These are phyloP conservation scores for Apiosordaria backusii DNA, from an alignment of 495 filamentous ascomycete genomes.

Conservation along the genomic window DNA sequence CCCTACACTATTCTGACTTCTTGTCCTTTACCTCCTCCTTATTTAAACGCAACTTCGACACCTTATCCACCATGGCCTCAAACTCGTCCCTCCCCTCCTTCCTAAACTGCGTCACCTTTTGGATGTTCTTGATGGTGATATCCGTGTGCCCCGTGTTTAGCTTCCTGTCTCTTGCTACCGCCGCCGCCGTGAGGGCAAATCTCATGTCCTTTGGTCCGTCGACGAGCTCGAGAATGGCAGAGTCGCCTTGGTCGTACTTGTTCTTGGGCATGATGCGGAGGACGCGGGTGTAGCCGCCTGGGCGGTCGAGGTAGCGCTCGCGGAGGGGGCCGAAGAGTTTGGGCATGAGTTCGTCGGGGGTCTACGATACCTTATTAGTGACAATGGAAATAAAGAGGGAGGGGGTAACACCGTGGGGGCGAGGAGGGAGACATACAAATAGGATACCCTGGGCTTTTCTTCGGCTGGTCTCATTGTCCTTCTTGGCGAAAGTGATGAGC, in stretches of 20 bases:
- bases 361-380: conserved; percentile 26
- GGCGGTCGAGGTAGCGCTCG: conserved; percentile 72
- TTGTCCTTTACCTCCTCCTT: background rate
- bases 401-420: background rate
- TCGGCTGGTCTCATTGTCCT: conserved; percentile 73
- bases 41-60: conserved; percentile 40
- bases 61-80: conserved; percentile 65
- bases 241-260: conserved; percentile 72
- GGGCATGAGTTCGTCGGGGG: conserved; percentile 64
- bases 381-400: background rate
- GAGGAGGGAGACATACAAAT: conserved; percentile 59
- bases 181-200: conserved; percentile 84
- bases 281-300: conserved; percentile 92
- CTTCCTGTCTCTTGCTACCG: conserved; percentile 60
- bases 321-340: conserved; percentile 84
- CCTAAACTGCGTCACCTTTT: conserved; percentile 81
- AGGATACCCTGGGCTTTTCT: conserved; percentile 68
- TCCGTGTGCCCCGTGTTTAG: conserved; percentile 55
- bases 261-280: conserved; percentile 80
- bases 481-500: conserved; percentile 88
- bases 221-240: conserved; percentile 92
- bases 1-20: background rate
- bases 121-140: conserved; percentile 70
- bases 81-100: conserved; percentile 61
- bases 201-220: conserved; percentile 94